Percentiles rank a stretch among this genome's conserved stretches.
Conservation (phyloP, 192 early-diverging fungal species). For the Irineochytrium annulatum region DNA sequence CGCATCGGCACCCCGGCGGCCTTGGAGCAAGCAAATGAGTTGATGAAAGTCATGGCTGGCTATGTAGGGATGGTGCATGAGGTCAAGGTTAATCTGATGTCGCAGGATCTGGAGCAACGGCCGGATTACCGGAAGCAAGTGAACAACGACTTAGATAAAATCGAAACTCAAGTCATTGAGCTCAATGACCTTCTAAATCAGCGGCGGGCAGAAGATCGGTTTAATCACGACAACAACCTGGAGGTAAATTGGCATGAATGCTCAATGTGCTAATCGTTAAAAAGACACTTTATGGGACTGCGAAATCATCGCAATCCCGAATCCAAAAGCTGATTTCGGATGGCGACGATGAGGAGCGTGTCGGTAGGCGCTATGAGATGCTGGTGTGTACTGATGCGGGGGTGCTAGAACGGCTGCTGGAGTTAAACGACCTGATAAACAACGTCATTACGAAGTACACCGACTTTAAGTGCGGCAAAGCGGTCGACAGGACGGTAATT, state of each 20-base stretch:
- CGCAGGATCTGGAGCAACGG: constrained; percentile 40
- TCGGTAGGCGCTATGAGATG: constrained; percentile 47
- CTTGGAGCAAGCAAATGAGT: constrained; percentile 89
- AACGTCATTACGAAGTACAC: constrained; percentile 68
- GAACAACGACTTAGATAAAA: constrained; percentile 70
- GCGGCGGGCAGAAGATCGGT: constrained; percentile 51
- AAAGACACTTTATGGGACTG: constrained; percentile 64
- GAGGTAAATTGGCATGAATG: constrained; percentile 17
- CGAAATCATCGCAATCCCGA: constrained; percentile 66
- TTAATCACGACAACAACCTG: constrained; percentile 23
- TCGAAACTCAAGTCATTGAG: constrained; percentile 70
- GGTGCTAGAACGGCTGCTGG: constrained; percentile 57
- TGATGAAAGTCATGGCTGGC: constrained; percentile 98
- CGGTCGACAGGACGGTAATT: constrained; percentile 10
- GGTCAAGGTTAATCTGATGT: background rate
- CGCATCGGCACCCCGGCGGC: constrained; percentile 90
- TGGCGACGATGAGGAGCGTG: constrained; percentile 70
- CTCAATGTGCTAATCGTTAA: background rate
- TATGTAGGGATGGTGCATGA: constrained; percentile 57
- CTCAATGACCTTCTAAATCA: constrained; percentile 69
- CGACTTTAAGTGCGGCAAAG: constrained; percentile 46
- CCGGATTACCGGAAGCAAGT: constrained; percentile 86
- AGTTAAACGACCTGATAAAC: constrained; percentile 76
- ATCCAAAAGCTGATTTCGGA: constrained; percentile 70
- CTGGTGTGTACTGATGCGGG: constrained; percentile 5